Evolutionary conservation across 2,329 filamentous ascomycete genomes (phyloP).

Genomic region (Monascus ruber): DNA sequence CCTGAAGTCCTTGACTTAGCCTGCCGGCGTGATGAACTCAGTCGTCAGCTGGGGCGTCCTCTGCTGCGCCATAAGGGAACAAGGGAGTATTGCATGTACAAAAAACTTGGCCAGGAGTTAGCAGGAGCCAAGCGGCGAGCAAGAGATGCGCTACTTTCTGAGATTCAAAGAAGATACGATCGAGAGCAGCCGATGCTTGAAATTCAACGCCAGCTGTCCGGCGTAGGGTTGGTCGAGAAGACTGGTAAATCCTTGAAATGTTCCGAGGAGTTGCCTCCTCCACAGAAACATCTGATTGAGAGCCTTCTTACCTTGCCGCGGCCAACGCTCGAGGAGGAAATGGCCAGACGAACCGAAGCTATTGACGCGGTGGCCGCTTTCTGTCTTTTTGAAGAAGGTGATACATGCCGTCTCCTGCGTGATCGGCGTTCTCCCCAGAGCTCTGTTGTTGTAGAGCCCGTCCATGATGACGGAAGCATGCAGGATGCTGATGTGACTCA

Average conservation of each 20-base stretch:
- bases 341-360: constrained; percentile 11
- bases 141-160: constrained; percentile 5
- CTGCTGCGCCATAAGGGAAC: constrained; percentile 3
- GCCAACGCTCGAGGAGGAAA: constrained; percentile 12
- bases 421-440: background rate
- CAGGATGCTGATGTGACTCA: background rate
- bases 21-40: constrained; percentile 3
- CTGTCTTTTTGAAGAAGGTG: constrained; percentile 9
- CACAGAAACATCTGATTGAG: constrained; percentile 14
- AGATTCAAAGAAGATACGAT: constrained; percentile 9
- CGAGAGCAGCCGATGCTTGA: constrained; percentile 10
- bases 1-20: constrained; percentile 7
- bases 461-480: background rate
- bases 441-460: background rate
- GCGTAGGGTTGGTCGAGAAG: constrained; percentile 5
- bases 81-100: constrained; percentile 4
- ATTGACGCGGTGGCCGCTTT: constrained; percentile 17
- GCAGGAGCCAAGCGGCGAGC: background rate
- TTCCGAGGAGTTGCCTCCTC: constrained; percentile 10
- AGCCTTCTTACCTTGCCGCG: constrained; percentile 14
- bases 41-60: constrained; percentile 1
- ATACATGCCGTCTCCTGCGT: constrained; percentile 4
- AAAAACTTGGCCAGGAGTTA: constrained; percentile 4
- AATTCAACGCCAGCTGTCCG: constrained; percentile 10
- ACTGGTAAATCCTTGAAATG: constrained; percentile 6